Evolutionary conservation across 495 filamentous ascomycete genomes (phyloP), one percentile per base, ranked within the genome.

Genomic region (Penicillium herquei): DNA sequence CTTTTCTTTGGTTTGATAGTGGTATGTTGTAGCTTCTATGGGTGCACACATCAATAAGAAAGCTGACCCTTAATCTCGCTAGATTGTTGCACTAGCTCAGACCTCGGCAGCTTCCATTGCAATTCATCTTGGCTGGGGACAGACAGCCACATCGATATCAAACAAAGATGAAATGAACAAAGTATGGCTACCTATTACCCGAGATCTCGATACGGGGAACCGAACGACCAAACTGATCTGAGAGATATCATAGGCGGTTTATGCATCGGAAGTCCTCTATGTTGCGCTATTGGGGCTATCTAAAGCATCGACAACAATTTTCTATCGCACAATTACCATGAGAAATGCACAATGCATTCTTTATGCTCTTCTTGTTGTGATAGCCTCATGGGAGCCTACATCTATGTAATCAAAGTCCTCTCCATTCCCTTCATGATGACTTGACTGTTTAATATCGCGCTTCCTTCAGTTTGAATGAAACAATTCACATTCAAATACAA

Each of bases 121-220:
- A 37, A 49, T 64, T 2, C 54, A 60, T 52, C 59, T 60, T 30
- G 61, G 61, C 2, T 64, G 61, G 61, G 61, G 61, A 1, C 59
- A 64, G 18, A 34, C 57, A 17, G 14, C 16, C 14, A 31, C 21
- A 18, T 16, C 57, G 0, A 60, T 64, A 8, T 34, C 54, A 4
- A 6, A 8, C 6, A 13, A 31, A 3, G 30, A 60, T 11, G 33
- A 7, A 21, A n/a, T 59, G 21, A 41, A 52, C 11, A 59, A 59
- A 41, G 57, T 59, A 9, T 26, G 21, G 21, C 1, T 26, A 26
- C 21, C 21, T 26, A 26, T 4, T 26, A 26, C 21, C 21, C 4
- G 21, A 26, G 21, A 26, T 4, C n/a, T n/a, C 4, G 21, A 26
- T 26, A 1, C 21, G 21, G 21, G 21, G 21, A 26, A 26, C 4